phyloP scores from a whole-genome alignment of 768 basidiomycete species.

The Amylocystis lapponica region DNA sequence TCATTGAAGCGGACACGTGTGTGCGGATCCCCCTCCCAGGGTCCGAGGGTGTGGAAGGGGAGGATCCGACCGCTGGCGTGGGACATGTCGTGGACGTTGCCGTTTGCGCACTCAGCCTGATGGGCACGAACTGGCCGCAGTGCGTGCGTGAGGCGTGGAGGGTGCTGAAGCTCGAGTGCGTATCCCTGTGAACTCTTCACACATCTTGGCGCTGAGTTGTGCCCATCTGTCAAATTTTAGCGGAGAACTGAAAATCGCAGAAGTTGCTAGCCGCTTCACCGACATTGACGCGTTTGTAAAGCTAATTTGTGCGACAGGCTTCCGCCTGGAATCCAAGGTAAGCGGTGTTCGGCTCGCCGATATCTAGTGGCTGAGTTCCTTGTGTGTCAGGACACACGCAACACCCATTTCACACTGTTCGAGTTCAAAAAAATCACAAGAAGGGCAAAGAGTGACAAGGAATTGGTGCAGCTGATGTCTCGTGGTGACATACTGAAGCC shows the following conservation, averaged over 20 bases:
- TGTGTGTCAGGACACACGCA: conserved; percentile 69
- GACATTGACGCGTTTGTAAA: conserved; percentile 60
- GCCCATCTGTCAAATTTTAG: conserved; percentile 31
- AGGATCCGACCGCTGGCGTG: conserved; percentile 39
- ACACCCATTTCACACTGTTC: conserved; percentile 82
- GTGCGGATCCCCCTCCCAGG: conserved; percentile 80
- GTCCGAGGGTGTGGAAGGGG: conserved; percentile 38
- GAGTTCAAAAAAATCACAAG: conserved; percentile 65
- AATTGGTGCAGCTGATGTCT: conserved; percentile 52
- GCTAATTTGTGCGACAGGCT: conserved; percentile 64
- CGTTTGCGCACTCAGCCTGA: conserved; percentile 91
- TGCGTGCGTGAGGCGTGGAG: conserved; percentile 89
- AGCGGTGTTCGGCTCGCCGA: neutral
- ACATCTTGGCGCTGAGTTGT: neutral
- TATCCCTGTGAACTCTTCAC: conserved; percentile 14
- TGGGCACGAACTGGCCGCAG: conserved; percentile 95
- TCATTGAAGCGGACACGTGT: conserved; percentile 90
- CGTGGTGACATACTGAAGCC: conserved; percentile 66
- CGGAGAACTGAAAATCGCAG: conserved; percentile 81
- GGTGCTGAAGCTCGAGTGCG: conserved; percentile 77
- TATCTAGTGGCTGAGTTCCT: neutral
- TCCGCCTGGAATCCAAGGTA: conserved; percentile 67
- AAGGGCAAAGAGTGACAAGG: conserved; percentile 42
- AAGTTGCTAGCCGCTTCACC: conserved; percentile 81
- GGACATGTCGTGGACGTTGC: conserved; percentile 86